Base-by-base conservation (phyloP, 2,329 filamentous ascomycete genomes). In the Alternaria longipes region DNA sequence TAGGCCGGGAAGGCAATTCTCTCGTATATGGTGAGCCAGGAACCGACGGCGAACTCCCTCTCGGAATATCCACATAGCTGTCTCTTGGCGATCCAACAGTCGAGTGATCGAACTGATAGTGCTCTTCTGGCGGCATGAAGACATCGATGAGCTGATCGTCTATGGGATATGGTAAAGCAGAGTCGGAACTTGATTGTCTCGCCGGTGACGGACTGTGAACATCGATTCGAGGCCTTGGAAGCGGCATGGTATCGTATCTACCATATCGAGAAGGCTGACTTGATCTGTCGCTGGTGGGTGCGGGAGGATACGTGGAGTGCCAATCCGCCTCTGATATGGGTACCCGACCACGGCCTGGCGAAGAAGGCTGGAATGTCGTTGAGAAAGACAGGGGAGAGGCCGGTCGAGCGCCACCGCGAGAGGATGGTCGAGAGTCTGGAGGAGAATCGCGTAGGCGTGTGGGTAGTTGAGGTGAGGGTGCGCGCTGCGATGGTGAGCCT, bases 121-220 rank as follows among this genome's bases (percentile, higher is more conserved):
- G 71, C 44, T 78, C 72, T 64, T 83, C 82, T 5, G 78, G 69
- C 16, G 82, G 81, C 80, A 84, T 83, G 59, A 68, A 75, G 59
- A 64, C 72, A 12, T 74, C 71, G n/a, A 61, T 59, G 11, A 64
- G 67, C 34, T 73, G 73, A 60, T 82, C 78, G 47, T 83, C 81
- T 20, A 80, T 77, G 3, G 82, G 82, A 64, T 84, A 84, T n/a
- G 82, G 81, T 22, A 83, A 68, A 18, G 73, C 62, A 22, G 66
- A 69, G 16, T 50, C 63, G 8, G 63, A 50, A 9, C 62, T 69
- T 9, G 68, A 68, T 24, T 66, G 69, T 60, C 76, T 72, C 42
- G 72, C 70, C 50, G 73, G 74, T 20, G 70, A 77, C 8, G 75
- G 71, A 34, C 72, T 77, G 54, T 75, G 72, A 16, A 74, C 67